A percentile compares a stretch with the other conserved stretches of the same genome.
Conservation (phyloP, 345 rosid genomes). For the Sonneratia alba region DNA sequence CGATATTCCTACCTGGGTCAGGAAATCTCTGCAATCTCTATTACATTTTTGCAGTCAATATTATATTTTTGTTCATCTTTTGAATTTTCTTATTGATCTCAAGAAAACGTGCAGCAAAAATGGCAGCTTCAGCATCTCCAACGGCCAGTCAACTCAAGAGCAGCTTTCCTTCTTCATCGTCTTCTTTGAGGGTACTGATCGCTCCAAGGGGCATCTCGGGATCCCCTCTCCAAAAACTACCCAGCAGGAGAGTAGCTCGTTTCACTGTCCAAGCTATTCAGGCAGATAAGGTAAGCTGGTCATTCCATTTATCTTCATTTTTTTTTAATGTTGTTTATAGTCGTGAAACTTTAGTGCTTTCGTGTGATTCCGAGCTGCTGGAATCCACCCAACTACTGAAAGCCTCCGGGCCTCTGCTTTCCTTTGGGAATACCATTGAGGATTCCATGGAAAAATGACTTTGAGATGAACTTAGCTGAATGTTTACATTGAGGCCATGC, state of each 20-base stretch:
- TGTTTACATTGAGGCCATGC: not conserved
- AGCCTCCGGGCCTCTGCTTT: too few species aligned
- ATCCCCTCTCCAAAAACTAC: slow-evolving; percentile 42
- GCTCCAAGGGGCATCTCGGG: slow-evolving; percentile 62
- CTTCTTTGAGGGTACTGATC: slow-evolving; percentile 20
- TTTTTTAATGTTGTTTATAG: not conserved
- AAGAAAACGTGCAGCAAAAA: not conserved
- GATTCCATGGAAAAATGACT: not conserved
- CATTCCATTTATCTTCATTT: not conserved
- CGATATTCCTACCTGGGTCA: not conserved
- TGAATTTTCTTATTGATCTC: not conserved
- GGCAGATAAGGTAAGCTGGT: slow-evolving; percentile 48
- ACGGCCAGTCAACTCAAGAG: slow-evolving; percentile 86
- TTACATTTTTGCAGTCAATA: not conserved
- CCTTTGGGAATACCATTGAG: too few species aligned
- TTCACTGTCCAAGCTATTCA: slow-evolving; percentile 71
- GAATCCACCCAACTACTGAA: too few species aligned
- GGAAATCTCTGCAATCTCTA: not conserved
- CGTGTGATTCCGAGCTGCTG: not conserved
- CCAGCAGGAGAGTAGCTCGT: slow-evolving; percentile 38
- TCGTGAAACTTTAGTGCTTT: not conserved
- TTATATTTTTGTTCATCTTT: not conserved
- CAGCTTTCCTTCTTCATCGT: slow-evolving; percentile 50
- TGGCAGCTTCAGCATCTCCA: slow-evolving; percentile 16
- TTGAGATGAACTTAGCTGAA: not conserved